Evolutionary conservation across 129 eudicot genomes (phyloP), one percentile per base, ranked within the genome.

Genomic region (Scalesia atractyloides): DNA sequence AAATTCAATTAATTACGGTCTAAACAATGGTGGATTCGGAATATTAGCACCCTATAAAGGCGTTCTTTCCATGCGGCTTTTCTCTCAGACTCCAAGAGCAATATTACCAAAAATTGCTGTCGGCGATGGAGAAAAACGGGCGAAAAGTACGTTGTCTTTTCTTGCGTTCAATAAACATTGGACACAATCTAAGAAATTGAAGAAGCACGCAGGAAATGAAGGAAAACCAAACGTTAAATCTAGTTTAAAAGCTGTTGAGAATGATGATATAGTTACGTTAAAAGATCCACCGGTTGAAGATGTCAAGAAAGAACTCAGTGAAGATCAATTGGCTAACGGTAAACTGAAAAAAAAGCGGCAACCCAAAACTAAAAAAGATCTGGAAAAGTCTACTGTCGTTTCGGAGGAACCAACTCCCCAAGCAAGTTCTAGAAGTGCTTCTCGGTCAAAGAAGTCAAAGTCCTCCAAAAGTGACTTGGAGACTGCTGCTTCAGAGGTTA

Each of bases 401-500:
- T 67, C 81, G 66, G 83, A 71, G 70, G 79, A 64, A 63, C 80
- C 76, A 39, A 63, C 43, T 58, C 46, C 37, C 44, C 66, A 79
- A 59, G 65, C 61, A 72, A 78, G 61, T 73, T 49, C 88, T 37
- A 72, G 30, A 73, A 86, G 69, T 47, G 80, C 36, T 63, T 76
- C 89, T 70, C 63, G 14, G 64, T 69, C 84, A 65, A 88, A 83
- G 70, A 77, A 81, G 51, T 60, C 81, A 41, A 86, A 50, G 39
- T 57, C 71, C 46, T 30, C 48, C 9, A 69, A 68, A 74, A 78
- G 46, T 12, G 79, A 72, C 24, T 65, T 37, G 16, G 70, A 80
- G 50, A 41, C 82, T 56, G 43, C 34, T 8, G 62, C 61, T 63
- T 72, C 71, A 52, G 85, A 93, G 98, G 98, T 89, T 70, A 68